Evolutionary conservation across 1,139 yeast species (phyloP).

Genomic region (Hanseniaspora gamundiae): DNA sequence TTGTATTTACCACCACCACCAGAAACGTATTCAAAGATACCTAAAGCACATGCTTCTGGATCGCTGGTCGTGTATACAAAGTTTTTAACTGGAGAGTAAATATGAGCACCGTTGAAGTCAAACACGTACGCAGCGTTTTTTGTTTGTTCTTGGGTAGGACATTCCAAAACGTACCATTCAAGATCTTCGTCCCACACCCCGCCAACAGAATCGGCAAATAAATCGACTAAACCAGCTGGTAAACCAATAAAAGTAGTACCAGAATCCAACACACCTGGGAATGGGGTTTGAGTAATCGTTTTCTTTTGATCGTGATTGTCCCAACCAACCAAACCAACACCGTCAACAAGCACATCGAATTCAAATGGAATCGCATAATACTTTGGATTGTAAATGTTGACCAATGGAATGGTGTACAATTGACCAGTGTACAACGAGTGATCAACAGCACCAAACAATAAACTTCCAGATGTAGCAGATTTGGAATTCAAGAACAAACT

Average conservation of each 20-base stretch:
- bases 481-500: slow-evolving; percentile 38
- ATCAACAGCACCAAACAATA: slow-evolving; percentile 50
- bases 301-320: slow-evolving; percentile 9
- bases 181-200: slow-evolving; percentile 6
- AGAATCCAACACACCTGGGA: slow-evolving; percentile 10
- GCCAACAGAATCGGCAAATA: slow-evolving; percentile 7
- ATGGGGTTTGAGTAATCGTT: slow-evolving; percentile 18
- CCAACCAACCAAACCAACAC: slow-evolving; percentile 26
- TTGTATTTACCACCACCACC: slow-evolving; percentile 33
- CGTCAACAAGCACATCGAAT: slow-evolving; percentile 34
- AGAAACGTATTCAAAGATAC: slow-evolving; percentile 19
- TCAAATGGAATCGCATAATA: slow-evolving; percentile 19
- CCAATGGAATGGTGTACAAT: slow-evolving; percentile 30
- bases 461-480: slow-evolving; percentile 31
- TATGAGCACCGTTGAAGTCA: slow-evolving; percentile 40
- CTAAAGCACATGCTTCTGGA: slow-evolving; percentile 25
- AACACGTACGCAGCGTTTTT: slow-evolving; percentile 15
- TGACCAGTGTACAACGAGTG: slow-evolving; percentile 30
- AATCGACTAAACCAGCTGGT: slow-evolving; percentile 8
- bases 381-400: slow-evolving; percentile 19
- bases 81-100: slow-evolving; percentile 35
- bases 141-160: slow-evolving; percentile 5
- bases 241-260: slow-evolving; percentile 9
- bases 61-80: slow-evolving; percentile 20
- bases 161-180: slow-evolving; percentile 8